Evolutionary conservation across 352 stramenopile genomes (phyloP).

Genomic region (Pythium chondricola): DNA sequence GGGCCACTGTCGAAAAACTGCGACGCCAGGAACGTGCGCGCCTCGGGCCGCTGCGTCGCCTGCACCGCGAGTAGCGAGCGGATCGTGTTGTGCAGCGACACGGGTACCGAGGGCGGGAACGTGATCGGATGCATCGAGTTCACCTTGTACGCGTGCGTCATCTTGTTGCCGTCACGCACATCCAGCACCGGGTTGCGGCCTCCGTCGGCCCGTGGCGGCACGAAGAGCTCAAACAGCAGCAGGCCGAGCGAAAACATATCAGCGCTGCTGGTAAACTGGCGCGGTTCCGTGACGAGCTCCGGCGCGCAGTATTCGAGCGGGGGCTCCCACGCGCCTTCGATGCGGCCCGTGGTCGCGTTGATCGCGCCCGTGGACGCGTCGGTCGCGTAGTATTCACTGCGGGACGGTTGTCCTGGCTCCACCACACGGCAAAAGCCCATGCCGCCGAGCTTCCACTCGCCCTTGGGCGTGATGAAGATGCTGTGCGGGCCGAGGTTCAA

Average conservation of each 20-base stretch:
- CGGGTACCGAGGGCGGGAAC: slow-evolving; percentile 71
- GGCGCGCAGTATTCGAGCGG: slow-evolving; percentile 83
- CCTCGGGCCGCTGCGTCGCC: slow-evolving; percentile 53
- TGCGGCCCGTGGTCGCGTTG: slow-evolving; percentile 41
- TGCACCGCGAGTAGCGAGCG: slow-evolving; percentile 63
- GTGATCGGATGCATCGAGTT: slow-evolving; percentile 84
- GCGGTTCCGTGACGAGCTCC: slow-evolving; percentile 77
- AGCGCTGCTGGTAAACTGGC: slow-evolving; percentile 69
- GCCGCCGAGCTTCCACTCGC: slow-evolving; percentile 88
- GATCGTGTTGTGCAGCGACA: slow-evolving; percentile 81
- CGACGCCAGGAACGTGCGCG: slow-evolving; percentile 69
- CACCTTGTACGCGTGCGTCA: slow-evolving; percentile 86
- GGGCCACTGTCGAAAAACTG: slow-evolving; percentile 84
- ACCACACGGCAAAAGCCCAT: slow-evolving; percentile 87
- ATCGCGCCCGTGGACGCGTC: slow-evolving; percentile 42
- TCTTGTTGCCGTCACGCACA: slow-evolving; percentile 81
- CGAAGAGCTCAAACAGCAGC: slow-evolving; percentile 83
- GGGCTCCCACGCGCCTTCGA: slow-evolving; percentile 73
- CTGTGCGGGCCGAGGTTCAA: slow-evolving; percentile 80
- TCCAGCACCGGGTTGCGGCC: slow-evolving; percentile 78
- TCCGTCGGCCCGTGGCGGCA: slow-evolving; percentile 65
- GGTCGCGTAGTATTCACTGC: slow-evolving; percentile 78
- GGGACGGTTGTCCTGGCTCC: slow-evolving; percentile 72
- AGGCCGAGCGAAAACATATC: slow-evolving; percentile 87
- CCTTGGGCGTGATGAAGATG: slow-evolving; percentile 89